These are phyloP conservation scores for Sonneratia caseolaris DNA, from an alignment of 345 rosid species.

Conservation along the genomic window DNA sequence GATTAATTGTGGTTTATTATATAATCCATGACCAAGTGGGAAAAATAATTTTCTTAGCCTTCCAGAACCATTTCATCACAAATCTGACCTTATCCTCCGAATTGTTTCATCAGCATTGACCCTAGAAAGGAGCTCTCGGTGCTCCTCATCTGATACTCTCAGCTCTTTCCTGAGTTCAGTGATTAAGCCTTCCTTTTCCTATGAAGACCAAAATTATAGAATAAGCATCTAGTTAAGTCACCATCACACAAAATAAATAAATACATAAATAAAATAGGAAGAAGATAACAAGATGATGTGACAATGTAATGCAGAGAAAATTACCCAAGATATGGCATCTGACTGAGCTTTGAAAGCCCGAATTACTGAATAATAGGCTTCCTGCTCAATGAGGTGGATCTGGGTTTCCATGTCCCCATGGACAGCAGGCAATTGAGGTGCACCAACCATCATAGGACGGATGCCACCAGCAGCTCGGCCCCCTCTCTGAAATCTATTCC, in stretches of 20 bases:
- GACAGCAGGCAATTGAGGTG: slow-evolving; percentile 53
- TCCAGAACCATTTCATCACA: slow-evolving; percentile 2
- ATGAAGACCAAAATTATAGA: neutral
- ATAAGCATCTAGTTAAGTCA: neutral
- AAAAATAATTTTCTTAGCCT: slow-evolving; percentile 4
- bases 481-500: slow-evolving; percentile 79
- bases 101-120: slow-evolving; percentile 92
- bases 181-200: slow-evolving; percentile 95
- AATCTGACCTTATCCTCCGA: slow-evolving; percentile 74
- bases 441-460: slow-evolving; percentile 51
- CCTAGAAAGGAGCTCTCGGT: slow-evolving; percentile 73
- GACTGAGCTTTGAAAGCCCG: slow-evolving; percentile 99
- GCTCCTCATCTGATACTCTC: slow-evolving; percentile 97
- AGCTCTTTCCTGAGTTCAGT: slow-evolving; percentile 95
- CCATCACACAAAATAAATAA: no score
- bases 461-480: slow-evolving; percentile 68
- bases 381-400: slow-evolving; percentile 91
- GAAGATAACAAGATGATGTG: neutral
- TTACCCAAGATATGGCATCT: slow-evolving; percentile 97
- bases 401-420: slow-evolving; percentile 92
- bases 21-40: slow-evolving; percentile 10
- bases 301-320: neutral
- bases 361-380: slow-evolving; percentile 79
- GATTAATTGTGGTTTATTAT: neutral
- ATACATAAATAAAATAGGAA: neutral